Base-by-base conservation (phyloP, 1,139 yeast species). In the Kodamaea sp. region DNA sequence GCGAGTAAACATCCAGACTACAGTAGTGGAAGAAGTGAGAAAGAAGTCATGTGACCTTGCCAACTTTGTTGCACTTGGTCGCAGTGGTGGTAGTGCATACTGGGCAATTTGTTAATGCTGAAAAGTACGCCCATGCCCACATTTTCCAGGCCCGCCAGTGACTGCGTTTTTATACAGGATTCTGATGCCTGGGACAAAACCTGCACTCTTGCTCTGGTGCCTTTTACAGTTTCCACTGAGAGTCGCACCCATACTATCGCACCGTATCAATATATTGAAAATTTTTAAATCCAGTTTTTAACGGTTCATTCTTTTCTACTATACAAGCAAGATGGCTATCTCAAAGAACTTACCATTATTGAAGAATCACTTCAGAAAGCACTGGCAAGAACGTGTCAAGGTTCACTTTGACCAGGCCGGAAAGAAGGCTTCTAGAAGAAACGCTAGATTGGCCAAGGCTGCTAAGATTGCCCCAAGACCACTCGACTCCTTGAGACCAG, bases 391-490 rank as follows among this genome's bases (percentile, higher is more conserved):
- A 77, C 88, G 98, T 72, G 99, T 92, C 81, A 87, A 80, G 74
- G 96, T 88, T 63, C 97, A 92, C 89, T 84, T 90, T 69, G 96
- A 90, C 90, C 97, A 92, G 80, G 95, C 97, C 64, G 97, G 97
- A 72, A 88, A 89, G 84, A 92, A 92, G 84, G 90, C 78, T 66
- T 80, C 95, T 55, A 88, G 98, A 83, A 86, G 98, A 80, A 78
- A 77, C 59, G 84, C 95, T 57, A 87, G 98, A 78, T 86, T 87
- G 69, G 65, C 84, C 65, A 89, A 86, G 80, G 96, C 97, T 59
- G 96, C 97, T 64, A 77, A 77, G 71, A 76, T 84, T 63, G 97
- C 98, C 62, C 98, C 98, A 76, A 90, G 86, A 70, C 98, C 98
- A 61, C 78, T 92, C 69, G 98, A 92, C 70, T 72, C 83, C 55